A percentile compares a stretch with the other conserved stretches of the same genome.
These are phyloP conservation scores for Paramecium sexaurelia DNA, from an alignment of 73 alveolate species.

Conservation along the genomic window DNA sequence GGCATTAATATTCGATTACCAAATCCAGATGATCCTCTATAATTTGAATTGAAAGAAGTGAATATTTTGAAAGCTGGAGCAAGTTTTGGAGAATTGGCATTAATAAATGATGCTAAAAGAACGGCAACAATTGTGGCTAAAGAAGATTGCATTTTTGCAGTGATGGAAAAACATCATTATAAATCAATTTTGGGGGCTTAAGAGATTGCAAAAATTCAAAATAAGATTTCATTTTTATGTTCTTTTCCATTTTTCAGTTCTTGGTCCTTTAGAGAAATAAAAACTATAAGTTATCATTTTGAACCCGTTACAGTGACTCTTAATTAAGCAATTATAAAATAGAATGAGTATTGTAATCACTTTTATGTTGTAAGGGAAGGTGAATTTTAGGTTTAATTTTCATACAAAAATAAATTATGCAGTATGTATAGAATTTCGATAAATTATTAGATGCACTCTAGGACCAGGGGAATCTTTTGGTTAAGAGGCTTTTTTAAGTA, in stretches of 20 bases:
- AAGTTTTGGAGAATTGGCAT: constrained; percentile 69
- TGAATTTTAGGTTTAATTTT: constrained; percentile 12
- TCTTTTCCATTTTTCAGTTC: constrained; percentile 36
- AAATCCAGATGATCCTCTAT: constrained; percentile 14
- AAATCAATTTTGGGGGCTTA: neutral
- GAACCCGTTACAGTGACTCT: constrained; percentile 36
- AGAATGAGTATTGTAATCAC: constrained; percentile 1
- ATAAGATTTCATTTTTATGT: constrained; percentile 14
- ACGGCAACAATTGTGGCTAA: constrained; percentile 60
- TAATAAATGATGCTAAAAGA: constrained; percentile 66
- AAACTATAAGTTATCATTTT: constrained; percentile 48
- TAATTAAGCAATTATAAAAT: constrained; percentile 2
- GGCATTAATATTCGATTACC: constrained; percentile 60
- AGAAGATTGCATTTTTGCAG: constrained; percentile 64
- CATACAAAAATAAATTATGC: neutral
- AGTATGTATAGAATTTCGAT: neutral
- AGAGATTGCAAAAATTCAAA: neutral
- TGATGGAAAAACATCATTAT: constrained; percentile 54
- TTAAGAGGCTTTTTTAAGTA: neutral
- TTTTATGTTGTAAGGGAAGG: constrained; percentile 47
- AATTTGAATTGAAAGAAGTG: constrained; percentile 60
- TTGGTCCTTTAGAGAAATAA: constrained; percentile 54
- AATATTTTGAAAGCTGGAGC: constrained; percentile 54
- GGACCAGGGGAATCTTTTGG: constrained; percentile 57
- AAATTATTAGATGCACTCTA: neutral